Evolutionary conservation across 192 early-diverging fungal species (phyloP).

Genomic region (Lobosporangium transversale): DNA sequence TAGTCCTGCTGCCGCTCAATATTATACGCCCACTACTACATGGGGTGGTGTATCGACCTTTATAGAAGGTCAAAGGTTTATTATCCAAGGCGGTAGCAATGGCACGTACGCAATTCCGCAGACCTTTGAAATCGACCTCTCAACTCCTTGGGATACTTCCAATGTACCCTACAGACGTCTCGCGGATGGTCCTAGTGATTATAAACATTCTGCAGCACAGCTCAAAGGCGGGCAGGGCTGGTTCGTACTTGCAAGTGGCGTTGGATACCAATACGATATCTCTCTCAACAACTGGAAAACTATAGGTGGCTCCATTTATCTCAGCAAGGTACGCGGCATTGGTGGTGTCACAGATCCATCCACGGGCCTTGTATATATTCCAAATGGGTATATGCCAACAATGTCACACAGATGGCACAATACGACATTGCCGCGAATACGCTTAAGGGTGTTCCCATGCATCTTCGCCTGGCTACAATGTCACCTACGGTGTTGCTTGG

Average conservation of each 20-base stretch:
- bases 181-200: background rate
- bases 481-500: constrained; percentile 13
- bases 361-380: constrained; percentile 27
- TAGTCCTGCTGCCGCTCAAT: background rate
- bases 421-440: constrained; percentile 6
- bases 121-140: constrained; percentile 17
- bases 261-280: constrained; percentile 6
- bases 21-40: background rate
- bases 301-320: background rate
- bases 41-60: constrained; percentile 12
- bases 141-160: constrained; percentile 1
- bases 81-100: constrained; percentile 20
- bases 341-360: constrained; percentile 19
- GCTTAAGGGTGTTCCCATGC: constrained; percentile 15
- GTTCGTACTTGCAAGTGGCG: constrained; percentile 16
- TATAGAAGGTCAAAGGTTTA: constrained; percentile 5
- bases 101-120: too few species aligned
- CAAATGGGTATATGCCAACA: constrained; percentile 6
- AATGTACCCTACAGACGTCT: background rate
- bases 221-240: constrained; percentile 11
- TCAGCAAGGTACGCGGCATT: constrained; percentile 5
- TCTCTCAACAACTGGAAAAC: constrained; percentile 3
- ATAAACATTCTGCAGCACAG: background rate
- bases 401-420: constrained; percentile 7
- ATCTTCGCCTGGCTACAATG: constrained; percentile 1